A percentile compares a stretch with the other conserved stretches of the same genome.
These are phyloP conservation scores for Salix suchowensis DNA, from an alignment of 345 rosid genomes.

Conservation along the genomic window DNA sequence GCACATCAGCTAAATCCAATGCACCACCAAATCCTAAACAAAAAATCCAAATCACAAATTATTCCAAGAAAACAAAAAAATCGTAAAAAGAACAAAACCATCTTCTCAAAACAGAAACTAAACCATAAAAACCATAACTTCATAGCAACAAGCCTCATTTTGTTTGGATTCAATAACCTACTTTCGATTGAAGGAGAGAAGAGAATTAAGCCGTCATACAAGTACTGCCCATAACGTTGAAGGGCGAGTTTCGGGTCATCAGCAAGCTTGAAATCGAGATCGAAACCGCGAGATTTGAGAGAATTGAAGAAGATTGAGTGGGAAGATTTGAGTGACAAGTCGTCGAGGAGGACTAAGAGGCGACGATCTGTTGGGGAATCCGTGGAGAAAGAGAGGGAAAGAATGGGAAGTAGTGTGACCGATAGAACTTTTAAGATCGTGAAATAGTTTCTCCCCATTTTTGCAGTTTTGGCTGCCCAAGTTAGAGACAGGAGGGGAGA, in stretches of 20 bases:
- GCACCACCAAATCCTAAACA: constrained; percentile 53
- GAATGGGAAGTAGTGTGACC: constrained; percentile 30
- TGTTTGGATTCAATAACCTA: constrained; percentile 23
- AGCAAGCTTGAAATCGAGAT: constrained; percentile 58
- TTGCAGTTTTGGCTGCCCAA: not conserved
- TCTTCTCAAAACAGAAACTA: not conserved
- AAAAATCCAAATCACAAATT: not conserved
- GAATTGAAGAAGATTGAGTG: constrained; percentile 63
- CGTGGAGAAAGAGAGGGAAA: constrained; percentile 49
- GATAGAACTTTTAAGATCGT: constrained; percentile 16
- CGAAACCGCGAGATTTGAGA: constrained; percentile 53
- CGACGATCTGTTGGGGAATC: constrained; percentile 54
- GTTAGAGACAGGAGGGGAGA: not conserved
- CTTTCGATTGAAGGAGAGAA: constrained; percentile 58
- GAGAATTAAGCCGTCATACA: constrained; percentile 52
- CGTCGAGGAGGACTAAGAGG: constrained; percentile 53
- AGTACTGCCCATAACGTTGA: constrained; percentile 59
- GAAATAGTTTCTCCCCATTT: constrained; percentile 12
- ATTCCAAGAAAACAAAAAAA: not conserved
- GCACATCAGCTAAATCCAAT: constrained; percentile 46
- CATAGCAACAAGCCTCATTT: not conserved
- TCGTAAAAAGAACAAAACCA: not conserved
- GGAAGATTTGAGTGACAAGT: constrained; percentile 54
- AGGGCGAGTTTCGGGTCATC: constrained; percentile 54
- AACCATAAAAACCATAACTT: not conserved